These are phyloP conservation scores for Cercospora zeae-maydis DNA, from an alignment of 2,329 filamentous ascomycete genomes.

Conservation along the genomic window DNA sequence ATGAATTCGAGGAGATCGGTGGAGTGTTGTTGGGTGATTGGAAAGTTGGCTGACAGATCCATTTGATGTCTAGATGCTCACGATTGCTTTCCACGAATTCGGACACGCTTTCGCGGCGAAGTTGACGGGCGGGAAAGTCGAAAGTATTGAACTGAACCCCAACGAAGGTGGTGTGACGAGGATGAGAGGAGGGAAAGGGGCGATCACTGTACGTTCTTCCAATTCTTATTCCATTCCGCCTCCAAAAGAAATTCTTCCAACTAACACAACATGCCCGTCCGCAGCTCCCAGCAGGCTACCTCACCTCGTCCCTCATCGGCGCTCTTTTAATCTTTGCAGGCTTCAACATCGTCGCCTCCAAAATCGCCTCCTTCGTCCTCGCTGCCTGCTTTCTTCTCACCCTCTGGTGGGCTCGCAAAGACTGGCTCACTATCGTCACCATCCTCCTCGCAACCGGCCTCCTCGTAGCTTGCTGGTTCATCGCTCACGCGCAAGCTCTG, in stretches of 20 bases:
- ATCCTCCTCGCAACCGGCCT: conserved; percentile 67
- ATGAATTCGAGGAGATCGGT: no score
- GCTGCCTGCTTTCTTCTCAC: conserved; percentile 74
- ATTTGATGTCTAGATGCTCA: conserved; percentile 80
- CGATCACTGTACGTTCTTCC: conserved; percentile 51
- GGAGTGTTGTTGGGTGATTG: no score
- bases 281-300: conserved; percentile 67
- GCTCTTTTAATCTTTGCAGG: conserved; percentile 74
- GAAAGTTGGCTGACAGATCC: not conserved
- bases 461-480: conserved; percentile 74
- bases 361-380: conserved; percentile 70
- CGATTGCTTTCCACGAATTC: conserved; percentile 79
- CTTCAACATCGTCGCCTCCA: conserved; percentile 76
- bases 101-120: conserved; percentile 70
- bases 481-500: conserved; percentile 68
- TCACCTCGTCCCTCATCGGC: conserved; percentile 73
- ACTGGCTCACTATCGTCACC: conserved; percentile 73
- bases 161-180: conserved; percentile 75
- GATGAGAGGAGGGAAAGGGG: conserved; percentile 68
- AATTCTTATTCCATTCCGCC: not conserved
- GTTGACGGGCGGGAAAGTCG: conserved; percentile 68
- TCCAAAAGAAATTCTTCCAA: not conserved
- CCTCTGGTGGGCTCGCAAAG: conserved; percentile 74
- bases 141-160: conserved; percentile 70
- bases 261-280: not conserved